A percentile compares a stretch with the other conserved stretches of the same genome.
Conservation (phyloP, 73 alveolate genomes). For the Durusdinium trenchii region DNA sequence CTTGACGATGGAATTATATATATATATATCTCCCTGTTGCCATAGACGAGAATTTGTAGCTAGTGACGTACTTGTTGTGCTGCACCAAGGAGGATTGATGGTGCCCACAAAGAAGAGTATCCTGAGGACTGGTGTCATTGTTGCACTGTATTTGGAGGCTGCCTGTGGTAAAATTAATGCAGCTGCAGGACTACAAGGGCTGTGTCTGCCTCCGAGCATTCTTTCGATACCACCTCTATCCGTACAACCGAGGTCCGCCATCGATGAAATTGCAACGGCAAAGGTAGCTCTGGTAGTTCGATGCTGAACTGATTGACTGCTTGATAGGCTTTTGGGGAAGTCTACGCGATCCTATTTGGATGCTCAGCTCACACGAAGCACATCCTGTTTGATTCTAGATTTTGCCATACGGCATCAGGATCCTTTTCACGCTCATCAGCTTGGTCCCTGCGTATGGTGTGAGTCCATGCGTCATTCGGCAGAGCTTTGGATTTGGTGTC, state of each 20-base stretch:
- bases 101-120: not conserved
- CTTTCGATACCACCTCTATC: slow-evolving; percentile 77
- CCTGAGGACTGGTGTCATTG: slow-evolving; percentile 5
- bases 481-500: not conserved
- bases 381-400: not conserved
- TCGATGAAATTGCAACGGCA: not conserved
- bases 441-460: slow-evolving; percentile 66
- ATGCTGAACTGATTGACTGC: not conserved
- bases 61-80: not conserved
- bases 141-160: not conserved
- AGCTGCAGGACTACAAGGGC: slow-evolving; percentile 51
- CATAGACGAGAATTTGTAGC: not conserved
- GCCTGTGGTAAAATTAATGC: not conserved
- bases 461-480: slow-evolving; percentile 38
- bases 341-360: slow-evolving; percentile 69
- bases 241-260: slow-evolving; percentile 64
- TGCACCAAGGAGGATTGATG: slow-evolving; percentile 43
- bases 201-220: slow-evolving; percentile 47
- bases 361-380: not conserved
- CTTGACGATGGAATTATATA: not conserved
- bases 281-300: not conserved
- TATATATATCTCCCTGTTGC: not conserved
- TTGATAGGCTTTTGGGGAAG: slow-evolving; percentile 72
- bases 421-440: slow-evolving; percentile 40
- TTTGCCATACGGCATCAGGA: not conserved